These are phyloP conservation scores for Collybiopsis confluens DNA, from an alignment of 768 basidiomycete genomes.

Conservation along the genomic window DNA sequence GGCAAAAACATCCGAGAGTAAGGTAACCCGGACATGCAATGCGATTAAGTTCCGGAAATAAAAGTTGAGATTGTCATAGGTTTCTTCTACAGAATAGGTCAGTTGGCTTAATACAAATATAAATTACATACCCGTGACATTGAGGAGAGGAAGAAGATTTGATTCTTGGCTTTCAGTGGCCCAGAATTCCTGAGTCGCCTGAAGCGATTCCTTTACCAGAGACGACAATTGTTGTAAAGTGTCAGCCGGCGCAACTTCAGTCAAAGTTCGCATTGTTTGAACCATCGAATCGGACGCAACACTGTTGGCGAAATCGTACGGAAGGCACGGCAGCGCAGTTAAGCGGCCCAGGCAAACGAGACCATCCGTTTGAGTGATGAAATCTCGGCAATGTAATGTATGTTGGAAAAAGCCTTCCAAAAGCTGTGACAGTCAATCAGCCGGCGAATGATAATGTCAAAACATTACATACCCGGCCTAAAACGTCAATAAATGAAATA, in stretches of 20 bases:
- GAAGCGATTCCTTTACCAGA: conserved; percentile 66
- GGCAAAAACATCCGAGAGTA: conserved; percentile 85
- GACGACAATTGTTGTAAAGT: conserved; percentile 67
- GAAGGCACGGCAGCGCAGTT: conserved; percentile 80
- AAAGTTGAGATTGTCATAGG: conserved; percentile 48
- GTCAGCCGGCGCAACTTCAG: conserved; percentile 77
- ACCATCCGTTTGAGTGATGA: conserved; percentile 70
- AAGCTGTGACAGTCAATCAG: conserved; percentile 49
- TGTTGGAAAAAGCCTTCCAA: conserved; percentile 95
- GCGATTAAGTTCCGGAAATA: conserved; percentile 71
- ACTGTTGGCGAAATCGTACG: conserved; percentile 84
- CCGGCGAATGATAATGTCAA: conserved; percentile 1
- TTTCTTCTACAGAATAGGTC: no score
- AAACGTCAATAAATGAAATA: conserved; percentile 74
- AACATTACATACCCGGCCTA: conserved; percentile 58
- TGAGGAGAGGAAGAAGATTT: conserved; percentile 62
- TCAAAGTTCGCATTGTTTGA: conserved; percentile 84
- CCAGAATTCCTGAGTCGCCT: conserved; percentile 74
- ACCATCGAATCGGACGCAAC: conserved; percentile 84
- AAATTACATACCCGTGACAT: conserved; percentile 38
- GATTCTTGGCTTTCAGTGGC: conserved; percentile 45
- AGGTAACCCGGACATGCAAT: conserved; percentile 72
- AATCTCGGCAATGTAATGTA: conserved; percentile 84
- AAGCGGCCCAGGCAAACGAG: conserved; percentile 72
- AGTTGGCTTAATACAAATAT: no score